These are phyloP conservation scores for Pisolithus tinctorius DNA, from an alignment of 768 basidiomycete genomes.

Conservation along the genomic window DNA sequence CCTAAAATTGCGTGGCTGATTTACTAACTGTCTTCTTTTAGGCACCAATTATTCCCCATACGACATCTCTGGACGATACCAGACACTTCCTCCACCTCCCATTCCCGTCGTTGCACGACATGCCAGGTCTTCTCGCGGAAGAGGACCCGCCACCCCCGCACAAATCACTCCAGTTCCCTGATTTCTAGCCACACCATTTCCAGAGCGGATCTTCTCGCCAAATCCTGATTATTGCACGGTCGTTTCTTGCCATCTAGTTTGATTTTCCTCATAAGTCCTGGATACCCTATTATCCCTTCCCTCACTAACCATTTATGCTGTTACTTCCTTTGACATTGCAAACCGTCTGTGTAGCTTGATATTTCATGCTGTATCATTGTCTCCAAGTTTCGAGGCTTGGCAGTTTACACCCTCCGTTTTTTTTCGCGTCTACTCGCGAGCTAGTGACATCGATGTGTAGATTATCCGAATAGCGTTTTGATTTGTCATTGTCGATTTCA, in stretches of 20 bases:
- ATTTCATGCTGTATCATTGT: slow-evolving; percentile 23
- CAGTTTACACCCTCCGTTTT: neutral
- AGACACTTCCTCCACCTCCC: slow-evolving; percentile 81
- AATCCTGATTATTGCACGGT: slow-evolving; percentile 23
- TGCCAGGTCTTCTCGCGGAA: slow-evolving; percentile 68
- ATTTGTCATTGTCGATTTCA: slow-evolving; percentile 2
- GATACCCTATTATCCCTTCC: slow-evolving; percentile 6
- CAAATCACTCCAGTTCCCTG: slow-evolving; percentile 66
- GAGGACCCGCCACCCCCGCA: slow-evolving; percentile 50
- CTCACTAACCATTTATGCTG: neutral
- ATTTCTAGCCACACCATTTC: slow-evolving; percentile 46
- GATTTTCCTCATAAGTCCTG: neutral
- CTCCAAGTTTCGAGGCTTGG: slow-evolving; percentile 3
- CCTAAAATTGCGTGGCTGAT: neutral
- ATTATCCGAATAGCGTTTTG: neutral
- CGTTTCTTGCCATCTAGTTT: neutral
- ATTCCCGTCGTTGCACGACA: slow-evolving; percentile 68
- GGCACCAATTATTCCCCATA: slow-evolving; percentile 85
- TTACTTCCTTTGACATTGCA: slow-evolving; percentile 1
- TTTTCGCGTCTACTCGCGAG: neutral
- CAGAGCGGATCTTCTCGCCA: slow-evolving; percentile 3
- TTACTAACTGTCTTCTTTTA: slow-evolving; percentile 23
- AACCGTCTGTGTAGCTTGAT: slow-evolving; percentile 22
- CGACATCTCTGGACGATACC: slow-evolving; percentile 74
- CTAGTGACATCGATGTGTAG: neutral